phyloP scores from a whole-genome alignment of 2,329 filamentous ascomycete genomes.

The Scedosporium boydii region DNA sequence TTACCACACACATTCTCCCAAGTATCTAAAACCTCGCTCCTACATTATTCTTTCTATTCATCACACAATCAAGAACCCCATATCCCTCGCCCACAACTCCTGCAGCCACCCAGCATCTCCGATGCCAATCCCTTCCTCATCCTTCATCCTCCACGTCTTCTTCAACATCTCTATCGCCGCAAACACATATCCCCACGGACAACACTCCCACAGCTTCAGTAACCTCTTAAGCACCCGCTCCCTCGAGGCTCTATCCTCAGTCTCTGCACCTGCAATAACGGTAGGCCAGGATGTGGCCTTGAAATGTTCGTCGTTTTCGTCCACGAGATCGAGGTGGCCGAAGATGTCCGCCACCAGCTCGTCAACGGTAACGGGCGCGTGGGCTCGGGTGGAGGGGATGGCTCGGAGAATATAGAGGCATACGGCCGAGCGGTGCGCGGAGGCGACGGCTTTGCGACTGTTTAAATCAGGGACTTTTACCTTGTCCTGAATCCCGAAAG shows the following conservation, averaged over 20 bases:
- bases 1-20: not conserved
- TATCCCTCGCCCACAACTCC: conserved; percentile 30
- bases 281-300: conserved; percentile 52
- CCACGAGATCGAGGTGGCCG: conserved; percentile 37
- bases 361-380: conserved; percentile 28
- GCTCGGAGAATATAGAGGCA: conserved; percentile 37
- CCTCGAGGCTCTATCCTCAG: conserved; percentile 33
- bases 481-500: conserved; percentile 24
- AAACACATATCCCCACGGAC: conserved; percentile 41
- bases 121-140: conserved; percentile 7
- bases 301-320: conserved; percentile 40
- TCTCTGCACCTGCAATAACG: conserved; percentile 48
- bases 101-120: conserved; percentile 29
- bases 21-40: not conserved
- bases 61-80: conserved; percentile 37
- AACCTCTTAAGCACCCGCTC: conserved; percentile 42
- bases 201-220: conserved; percentile 32
- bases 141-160: conserved; percentile 34
- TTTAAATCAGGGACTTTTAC: conserved; percentile 28
- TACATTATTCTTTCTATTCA: not conserved
- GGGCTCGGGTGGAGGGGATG: conserved; percentile 26
- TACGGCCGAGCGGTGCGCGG: conserved; percentile 35
- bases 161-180: conserved; percentile 38
- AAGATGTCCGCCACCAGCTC: conserved; percentile 40
- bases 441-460: conserved; percentile 32